phyloP scores from a whole-genome alignment of 2,329 filamentous ascomycete species.

The Fusarium miscanthi region DNA sequence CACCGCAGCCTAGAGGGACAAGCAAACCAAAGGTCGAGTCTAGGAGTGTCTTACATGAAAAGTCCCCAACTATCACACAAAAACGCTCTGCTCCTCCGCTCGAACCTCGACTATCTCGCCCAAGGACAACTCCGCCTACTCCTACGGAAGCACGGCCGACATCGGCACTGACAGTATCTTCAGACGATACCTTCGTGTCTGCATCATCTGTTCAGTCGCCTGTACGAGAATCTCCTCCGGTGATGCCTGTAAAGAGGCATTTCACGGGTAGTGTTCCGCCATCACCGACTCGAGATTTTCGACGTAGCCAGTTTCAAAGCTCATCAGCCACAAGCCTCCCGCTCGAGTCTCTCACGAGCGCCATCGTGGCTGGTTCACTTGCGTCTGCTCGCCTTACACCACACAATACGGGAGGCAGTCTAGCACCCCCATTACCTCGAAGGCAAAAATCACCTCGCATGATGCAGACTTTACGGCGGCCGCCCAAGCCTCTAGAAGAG shows the following conservation, averaged over 20 bases:
- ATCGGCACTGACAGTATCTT: conserved; percentile 51
- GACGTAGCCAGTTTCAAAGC: conserved; percentile 43
- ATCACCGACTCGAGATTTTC: conserved; percentile 52
- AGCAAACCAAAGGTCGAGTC: conserved; percentile 32
- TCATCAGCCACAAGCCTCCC: conserved; percentile 57
- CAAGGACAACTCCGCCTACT: conserved; percentile 23
- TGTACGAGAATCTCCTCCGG: conserved; percentile 43
- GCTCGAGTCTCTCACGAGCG: conserved; percentile 75
- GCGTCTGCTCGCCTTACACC: conserved; percentile 69
- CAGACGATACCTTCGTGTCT: conserved; percentile 59
- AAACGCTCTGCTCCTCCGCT: conserved; percentile 25
- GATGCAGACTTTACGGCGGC: conserved; percentile 74
- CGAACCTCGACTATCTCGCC: conserved; percentile 14
- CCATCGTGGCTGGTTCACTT: conserved; percentile 79
- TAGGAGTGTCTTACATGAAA: conserved; percentile 13
- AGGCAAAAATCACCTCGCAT: conserved; percentile 64
- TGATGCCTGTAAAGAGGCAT: conserved; percentile 24
- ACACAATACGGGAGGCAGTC: conserved; percentile 53
- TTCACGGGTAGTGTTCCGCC: conserved; percentile 47
- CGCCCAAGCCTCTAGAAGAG: conserved; percentile 61
- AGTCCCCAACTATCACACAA: conserved; percentile 10
- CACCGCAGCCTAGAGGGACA: conserved; percentile 50
- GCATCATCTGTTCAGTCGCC: conserved; percentile 53
- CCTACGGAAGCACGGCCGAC: conserved; percentile 29
- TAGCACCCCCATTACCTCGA: conserved; percentile 53